These are phyloP conservation scores for Ramaria sp. DNA, from an alignment of 768 basidiomycete genomes.

Conservation along the genomic window DNA sequence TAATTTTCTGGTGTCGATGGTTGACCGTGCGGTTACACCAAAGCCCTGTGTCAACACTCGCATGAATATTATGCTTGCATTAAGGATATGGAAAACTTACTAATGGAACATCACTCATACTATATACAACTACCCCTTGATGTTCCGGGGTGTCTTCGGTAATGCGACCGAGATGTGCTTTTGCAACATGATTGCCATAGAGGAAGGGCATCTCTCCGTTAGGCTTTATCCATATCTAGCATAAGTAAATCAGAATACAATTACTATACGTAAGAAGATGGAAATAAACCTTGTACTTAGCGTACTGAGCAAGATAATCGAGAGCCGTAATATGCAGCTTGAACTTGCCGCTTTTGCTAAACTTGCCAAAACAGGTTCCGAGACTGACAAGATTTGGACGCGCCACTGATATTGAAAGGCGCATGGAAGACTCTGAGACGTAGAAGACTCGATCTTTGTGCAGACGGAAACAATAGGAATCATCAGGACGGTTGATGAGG, in stretches of 20 bases:
- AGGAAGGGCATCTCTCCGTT: conserved; percentile 99
- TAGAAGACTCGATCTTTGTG: conserved; percentile 95
- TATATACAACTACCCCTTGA: conserved; percentile 94
- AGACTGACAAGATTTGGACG: conserved; percentile 85
- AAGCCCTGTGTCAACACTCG: conserved; percentile 57
- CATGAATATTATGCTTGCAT: neutral
- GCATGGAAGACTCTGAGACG: conserved; percentile 91
- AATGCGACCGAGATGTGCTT: conserved; percentile 96
- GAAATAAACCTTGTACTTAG: conserved; percentile 82
- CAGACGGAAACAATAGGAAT: conserved; percentile 90
- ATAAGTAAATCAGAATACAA: conserved; percentile 1
- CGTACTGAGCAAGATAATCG: conserved; percentile 90
- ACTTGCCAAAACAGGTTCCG: conserved; percentile 97
- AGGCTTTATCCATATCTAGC: conserved; percentile 95
- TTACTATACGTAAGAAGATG: neutral
- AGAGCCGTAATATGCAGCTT: conserved; percentile 91
- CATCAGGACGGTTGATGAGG: conserved; percentile 88
- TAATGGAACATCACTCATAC: conserved; percentile 89
- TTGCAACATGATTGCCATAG: conserved; percentile 97
- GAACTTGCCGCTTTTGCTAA: conserved; percentile 95
- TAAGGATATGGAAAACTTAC: conserved; percentile 31
- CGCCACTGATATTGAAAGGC: conserved; percentile 83
- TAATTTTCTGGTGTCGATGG: conserved; percentile 90
- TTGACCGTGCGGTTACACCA: conserved; percentile 93
- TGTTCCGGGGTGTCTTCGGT: conserved; percentile 99